These are phyloP conservation scores for Fusarium mexicanum DNA, from an alignment of 2,329 filamentous ascomycete genomes.

Conservation along the genomic window DNA sequence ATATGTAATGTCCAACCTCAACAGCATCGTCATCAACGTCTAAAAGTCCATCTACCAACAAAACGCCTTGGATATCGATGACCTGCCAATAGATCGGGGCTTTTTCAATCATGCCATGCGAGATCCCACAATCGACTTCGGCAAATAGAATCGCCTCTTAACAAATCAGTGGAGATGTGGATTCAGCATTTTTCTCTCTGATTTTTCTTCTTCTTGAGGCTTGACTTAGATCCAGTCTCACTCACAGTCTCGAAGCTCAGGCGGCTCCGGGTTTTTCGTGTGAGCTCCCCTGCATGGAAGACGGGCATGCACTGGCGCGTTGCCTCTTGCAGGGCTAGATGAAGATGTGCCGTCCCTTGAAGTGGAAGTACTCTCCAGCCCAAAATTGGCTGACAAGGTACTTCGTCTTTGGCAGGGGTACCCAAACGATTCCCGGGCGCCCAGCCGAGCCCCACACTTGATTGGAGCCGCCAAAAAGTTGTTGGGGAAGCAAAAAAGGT, in stretches of 20 bases:
- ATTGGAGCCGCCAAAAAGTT: conserved; percentile 44
- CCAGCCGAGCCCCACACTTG: conserved; percentile 13
- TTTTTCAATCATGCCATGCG: background rate
- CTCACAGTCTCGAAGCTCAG: conserved; percentile 10
- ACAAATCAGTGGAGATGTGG: conserved; percentile 15
- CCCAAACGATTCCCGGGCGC: conserved; percentile 10
- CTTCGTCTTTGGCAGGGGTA: conserved; percentile 3
- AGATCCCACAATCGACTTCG: background rate
- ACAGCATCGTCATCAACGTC: background rate
- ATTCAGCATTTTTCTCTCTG: background rate
- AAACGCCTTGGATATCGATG: background rate
- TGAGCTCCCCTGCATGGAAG: conserved; percentile 38
- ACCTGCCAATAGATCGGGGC: background rate
- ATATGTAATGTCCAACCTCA: background rate
- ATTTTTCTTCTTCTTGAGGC: background rate
- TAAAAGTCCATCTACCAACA: background rate
- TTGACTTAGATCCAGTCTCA: background rate
- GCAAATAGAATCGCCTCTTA: conserved; percentile 7
- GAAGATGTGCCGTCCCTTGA: conserved; percentile 19
- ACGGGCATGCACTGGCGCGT: conserved; percentile 17
- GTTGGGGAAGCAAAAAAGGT: conserved; percentile 46
- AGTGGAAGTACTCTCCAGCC: background rate
- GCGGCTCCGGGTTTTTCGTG: conserved; percentile 24
- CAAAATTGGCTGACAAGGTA: background rate
- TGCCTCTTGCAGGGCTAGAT: conserved; percentile 23